Base-by-base conservation (phyloP, 78 protist genomes). In the Dictyostelium brefeldianum region DNA sequence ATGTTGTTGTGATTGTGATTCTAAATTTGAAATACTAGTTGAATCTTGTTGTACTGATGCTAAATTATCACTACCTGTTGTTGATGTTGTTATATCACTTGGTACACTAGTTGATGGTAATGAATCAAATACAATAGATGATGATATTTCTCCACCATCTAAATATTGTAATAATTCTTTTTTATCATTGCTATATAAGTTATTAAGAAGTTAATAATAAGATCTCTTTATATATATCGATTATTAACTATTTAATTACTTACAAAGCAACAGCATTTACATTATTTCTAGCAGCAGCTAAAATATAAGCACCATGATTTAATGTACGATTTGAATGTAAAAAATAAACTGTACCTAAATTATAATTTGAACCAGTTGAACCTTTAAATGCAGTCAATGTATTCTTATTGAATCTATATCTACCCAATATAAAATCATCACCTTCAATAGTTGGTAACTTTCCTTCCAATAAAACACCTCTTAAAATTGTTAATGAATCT, bases 401-500 rank as follows among this genome's bases (percentile, higher is more conserved):
- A 51, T 74, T 87, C 78, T 87, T 87, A 20, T 50, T 46, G 73
- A 87, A 87, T 74, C 22, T 74, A 27, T 64, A 22, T 51, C 73
- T 74, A 14, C 93, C 93, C 54, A 87, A 77, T 36, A 69, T 56
- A 62, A 47, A 87, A 20, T 87, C 93, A 62, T 87, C 81, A 18
- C 93, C 93, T 48, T 87, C 93, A 2, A 77, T 74, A 3, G 43
- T 70, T 29, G 78, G 78, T 65, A 25, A 51, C 20, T 65, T 31
- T 22, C 78, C 69, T 31, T 56, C 50, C 18, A 48, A 3, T 48
- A 87, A n/a, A 1, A 64, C 57, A 77, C 80, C 79, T 59, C 79
- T 74, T 50, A 87, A 62, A 73, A 87, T 50, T 46, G 93, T 77
- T 22, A 87, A 87, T 50, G 93, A 80, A 77, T 87, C 93, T 22